Base-by-base conservation (phyloP, 2,329 filamentous ascomycete genomes). In the Xylariaceae sp. region DNA sequence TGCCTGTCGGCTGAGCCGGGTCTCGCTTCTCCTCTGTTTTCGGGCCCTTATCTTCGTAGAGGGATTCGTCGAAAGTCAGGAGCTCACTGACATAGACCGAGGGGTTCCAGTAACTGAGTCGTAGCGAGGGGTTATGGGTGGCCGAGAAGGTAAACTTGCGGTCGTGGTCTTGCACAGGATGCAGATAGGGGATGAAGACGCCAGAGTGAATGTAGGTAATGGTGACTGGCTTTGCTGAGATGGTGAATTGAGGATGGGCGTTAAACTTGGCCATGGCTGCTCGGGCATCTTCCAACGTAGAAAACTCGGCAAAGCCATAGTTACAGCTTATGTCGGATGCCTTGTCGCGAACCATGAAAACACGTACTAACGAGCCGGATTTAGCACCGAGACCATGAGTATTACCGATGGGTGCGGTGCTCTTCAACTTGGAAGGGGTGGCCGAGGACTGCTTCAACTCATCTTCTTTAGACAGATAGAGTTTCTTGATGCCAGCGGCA, bases 251-350 rank as follows among this genome's bases (percentile, higher is more conserved):
- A 11, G 89, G 82, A 28, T 86, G 83, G 33, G 84, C 86, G 38
- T 83, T 82, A 60, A 87, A 87, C 59, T 90, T 89, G 18, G 80
- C 77, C 64, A 92, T 73, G 4, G 90, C 90, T 18, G 84, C 86
- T 66, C 85, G 80, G 2, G 90, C 88, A 67, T 94, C 89, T 66
- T 88, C 83, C 16, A 90, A 75, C 0, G 83, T 87, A 61, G 83
- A 86, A 66, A 92, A 95, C 68, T 95, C 90, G 1, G 86, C 90
- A 69, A 95, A 95, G 0, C 89, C 90, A 62, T 90, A 95, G 59
- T 86, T 82, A 78, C 88, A 89, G 47, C 86, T 90, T 54, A 89
- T 85, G 49, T 89, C 81, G 4, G 79, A 87, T 54, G 76, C 78
- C 42, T 84, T 79, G 64, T 93, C 88, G 50, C 90, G 82, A 62